Evolutionary conservation across 805 yeast genomes (phyloP).

Genomic region (Lipomyces lipofer): DNA sequence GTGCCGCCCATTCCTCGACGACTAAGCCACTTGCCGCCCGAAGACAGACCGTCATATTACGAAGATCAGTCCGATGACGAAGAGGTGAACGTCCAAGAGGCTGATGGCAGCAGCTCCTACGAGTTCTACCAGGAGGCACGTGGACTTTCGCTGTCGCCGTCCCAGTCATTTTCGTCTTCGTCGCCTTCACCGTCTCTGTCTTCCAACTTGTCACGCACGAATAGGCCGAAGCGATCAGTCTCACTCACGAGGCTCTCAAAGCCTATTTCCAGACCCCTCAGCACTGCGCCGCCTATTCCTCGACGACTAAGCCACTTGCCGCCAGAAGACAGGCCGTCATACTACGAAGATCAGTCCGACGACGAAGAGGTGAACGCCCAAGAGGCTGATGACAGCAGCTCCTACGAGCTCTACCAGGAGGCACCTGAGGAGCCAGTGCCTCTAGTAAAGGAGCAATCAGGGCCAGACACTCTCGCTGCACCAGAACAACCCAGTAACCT

Average conservation of each 20-base stretch:
- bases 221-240: not conserved
- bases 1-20: constrained; percentile 5
- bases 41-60: constrained; percentile 5
- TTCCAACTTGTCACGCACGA: not conserved
- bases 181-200: constrained; percentile 4
- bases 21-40: not conserved
- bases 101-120: not conserved
- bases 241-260: constrained; percentile 2
- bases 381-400: not conserved
- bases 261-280: not conserved
- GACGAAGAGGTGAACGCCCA: not conserved
- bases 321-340: constrained; percentile 3
- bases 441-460: too few relatives aligned
- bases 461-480: not conserved
- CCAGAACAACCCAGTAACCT: not conserved
- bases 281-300: constrained; percentile 3
- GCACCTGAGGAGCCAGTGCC: not conserved
- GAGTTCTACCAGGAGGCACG: not conserved
- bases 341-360: not conserved
- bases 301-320: not conserved
- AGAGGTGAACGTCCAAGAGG: not conserved
- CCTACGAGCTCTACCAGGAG: not conserved
- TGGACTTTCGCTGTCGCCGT: not conserved
- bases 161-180: constrained; percentile 18
- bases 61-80: not conserved